Conservation (phyloP, 225 moss, liverwort and hornwort species). For the Antitrichia curtipendula region DNA sequence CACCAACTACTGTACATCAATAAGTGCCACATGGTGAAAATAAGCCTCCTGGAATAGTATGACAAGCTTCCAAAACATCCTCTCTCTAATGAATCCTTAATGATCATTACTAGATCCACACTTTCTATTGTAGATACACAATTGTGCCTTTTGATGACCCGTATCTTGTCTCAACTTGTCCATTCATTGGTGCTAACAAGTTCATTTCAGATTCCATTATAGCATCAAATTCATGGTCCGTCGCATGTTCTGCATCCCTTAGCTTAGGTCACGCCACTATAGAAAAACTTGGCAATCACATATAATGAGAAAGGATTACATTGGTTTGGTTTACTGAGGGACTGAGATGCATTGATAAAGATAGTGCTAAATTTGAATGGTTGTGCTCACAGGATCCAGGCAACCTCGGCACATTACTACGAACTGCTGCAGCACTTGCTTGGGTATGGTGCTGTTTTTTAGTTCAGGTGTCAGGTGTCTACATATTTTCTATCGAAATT, state of each 20-base stretch:
- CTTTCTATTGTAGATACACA: not conserved
- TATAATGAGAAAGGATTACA: not conserved
- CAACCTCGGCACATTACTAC: conserved; percentile 79
- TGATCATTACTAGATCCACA: not conserved
- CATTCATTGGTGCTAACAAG: not conserved
- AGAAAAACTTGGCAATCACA: not conserved
- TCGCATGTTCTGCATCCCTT: not conserved
- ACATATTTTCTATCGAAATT: not conserved
- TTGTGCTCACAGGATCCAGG: conserved; percentile 68
- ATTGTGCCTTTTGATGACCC: not conserved
- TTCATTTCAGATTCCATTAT: not conserved
- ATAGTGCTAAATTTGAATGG: not conserved
- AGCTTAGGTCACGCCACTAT: not conserved
- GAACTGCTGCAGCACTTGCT: conserved; percentile 77
- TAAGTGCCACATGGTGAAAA: not conserved
- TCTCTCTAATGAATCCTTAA: not conserved
- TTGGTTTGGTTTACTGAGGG: not conserved
- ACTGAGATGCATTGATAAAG: not conserved
- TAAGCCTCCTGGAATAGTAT: not conserved
- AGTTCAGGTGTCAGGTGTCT: not conserved
- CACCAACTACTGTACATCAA: not conserved
- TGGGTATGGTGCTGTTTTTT: conserved; percentile 45
- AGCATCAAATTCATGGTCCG: not conserved
- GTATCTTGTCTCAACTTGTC: not conserved
- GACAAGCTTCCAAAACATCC: not conserved